A percentile compares a stretch with the other conserved stretches of the same genome.
phyloP scores from a whole-genome alignment of 2,329 filamentous ascomycete species.

The Microsporum audouinii region DNA sequence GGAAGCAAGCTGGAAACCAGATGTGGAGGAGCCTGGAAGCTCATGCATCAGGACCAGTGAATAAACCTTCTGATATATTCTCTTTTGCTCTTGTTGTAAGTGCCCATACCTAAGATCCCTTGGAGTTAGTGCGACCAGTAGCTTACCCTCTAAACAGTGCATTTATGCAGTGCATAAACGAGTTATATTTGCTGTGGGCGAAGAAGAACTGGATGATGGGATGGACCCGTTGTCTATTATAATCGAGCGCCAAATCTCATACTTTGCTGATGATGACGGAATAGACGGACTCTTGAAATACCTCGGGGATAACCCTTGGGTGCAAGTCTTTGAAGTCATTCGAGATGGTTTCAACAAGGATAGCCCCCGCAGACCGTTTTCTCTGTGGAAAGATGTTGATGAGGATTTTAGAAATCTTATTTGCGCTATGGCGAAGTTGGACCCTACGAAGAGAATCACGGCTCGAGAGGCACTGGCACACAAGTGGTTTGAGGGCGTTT shows the following conservation, averaged over 20 bases:
- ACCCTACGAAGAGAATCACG: constrained; percentile 24
- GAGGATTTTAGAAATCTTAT: constrained; percentile 24
- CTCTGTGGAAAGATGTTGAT: constrained; percentile 30
- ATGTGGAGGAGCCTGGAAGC: constrained; percentile 24
- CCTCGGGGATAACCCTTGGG: constrained; percentile 32
- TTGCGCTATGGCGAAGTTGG: constrained; percentile 23
- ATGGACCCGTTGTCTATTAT: constrained; percentile 32
- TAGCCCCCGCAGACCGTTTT: constrained; percentile 36
- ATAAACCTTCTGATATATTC: constrained; percentile 18
- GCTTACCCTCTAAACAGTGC: constrained; percentile 21
- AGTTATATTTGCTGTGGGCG: constrained; percentile 31
- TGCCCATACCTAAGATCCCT: neutral
- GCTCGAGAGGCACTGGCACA: constrained; percentile 25
- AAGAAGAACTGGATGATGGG: constrained; percentile 23
- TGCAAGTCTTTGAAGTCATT: constrained; percentile 28
- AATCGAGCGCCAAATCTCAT: constrained; percentile 38
- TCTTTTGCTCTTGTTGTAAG: constrained; percentile 13
- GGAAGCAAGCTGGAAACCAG: constrained; percentile 18
- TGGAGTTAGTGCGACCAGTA: neutral
- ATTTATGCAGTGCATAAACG: constrained; percentile 36
- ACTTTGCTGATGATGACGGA: constrained; percentile 36
- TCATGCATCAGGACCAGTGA: constrained; percentile 17
- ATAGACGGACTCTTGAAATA: constrained; percentile 33
- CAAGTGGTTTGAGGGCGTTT: constrained; percentile 19
- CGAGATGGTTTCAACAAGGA: constrained; percentile 31